phyloP scores from a whole-genome alignment of 257 asterid genomes.

The Solanum acaule region DNA sequence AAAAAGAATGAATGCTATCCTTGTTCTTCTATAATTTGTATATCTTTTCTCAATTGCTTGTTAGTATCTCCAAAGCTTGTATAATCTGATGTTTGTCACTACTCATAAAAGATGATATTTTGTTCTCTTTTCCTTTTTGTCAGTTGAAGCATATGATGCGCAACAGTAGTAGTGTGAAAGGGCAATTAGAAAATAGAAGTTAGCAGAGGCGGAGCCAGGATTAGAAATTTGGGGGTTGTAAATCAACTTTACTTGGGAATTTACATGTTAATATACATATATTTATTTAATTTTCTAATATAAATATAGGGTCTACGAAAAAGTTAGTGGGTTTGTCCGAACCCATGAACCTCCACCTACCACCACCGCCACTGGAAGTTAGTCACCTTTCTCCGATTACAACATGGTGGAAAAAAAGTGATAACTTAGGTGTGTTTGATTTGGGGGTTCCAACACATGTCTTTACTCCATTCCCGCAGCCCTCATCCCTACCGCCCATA shows the following conservation, averaged over 20 bases:
- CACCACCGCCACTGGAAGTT: rapidly evolving
- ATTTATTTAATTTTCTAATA: no score
- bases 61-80: background rate
- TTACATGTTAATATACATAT: no score
- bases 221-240: rapidly evolving
- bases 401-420: background rate
- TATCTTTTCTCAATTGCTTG: background rate
- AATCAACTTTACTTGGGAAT: rapidly evolving
- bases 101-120: background rate
- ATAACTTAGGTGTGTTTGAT: background rate
- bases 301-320: rapidly evolving
- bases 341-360: no score
- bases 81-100: background rate
- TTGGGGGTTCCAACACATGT: background rate
- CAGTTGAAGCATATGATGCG: background rate
- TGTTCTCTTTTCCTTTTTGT: background rate
- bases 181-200: no score
- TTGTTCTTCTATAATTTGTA: background rate
- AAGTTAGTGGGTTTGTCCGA: rapidly evolving
- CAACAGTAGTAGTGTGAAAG: background rate
- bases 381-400: background rate
- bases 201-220: no score
- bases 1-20: background rate
- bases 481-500: background rate
- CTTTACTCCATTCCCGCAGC: background rate